A percentile compares a stretch with the other conserved stretches of the same genome.
These are phyloP conservation scores for Myxozyma neotropica DNA, from an alignment of 805 yeast species.

Conservation along the genomic window DNA sequence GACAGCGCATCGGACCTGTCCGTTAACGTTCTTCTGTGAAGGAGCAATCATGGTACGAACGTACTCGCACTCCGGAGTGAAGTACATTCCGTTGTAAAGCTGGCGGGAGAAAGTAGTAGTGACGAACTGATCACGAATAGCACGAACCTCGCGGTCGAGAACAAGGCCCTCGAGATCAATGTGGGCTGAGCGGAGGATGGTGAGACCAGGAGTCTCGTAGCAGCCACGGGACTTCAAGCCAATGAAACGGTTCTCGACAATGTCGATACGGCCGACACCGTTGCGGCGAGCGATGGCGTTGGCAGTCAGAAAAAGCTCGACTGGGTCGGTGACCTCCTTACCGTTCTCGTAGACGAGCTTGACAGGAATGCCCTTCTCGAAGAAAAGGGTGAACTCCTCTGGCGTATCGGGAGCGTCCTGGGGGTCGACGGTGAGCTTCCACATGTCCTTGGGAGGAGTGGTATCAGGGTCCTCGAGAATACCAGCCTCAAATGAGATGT, in stretches of 20 bases:
- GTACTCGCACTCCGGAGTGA: conserved; percentile 97
- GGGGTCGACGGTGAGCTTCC: conserved; percentile 98
- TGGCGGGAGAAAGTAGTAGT: conserved; percentile 88
- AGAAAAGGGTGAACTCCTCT: conserved; percentile 81
- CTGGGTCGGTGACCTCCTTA: conserved; percentile 75
- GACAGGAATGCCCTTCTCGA: conserved; percentile 83
- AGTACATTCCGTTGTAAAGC: conserved; percentile 96
- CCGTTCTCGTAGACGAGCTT: conserved; percentile 69
- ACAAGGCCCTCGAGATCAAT: conserved; percentile 97
- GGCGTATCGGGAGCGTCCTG: conserved; percentile 91
- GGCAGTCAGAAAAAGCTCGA: conserved; percentile 88
- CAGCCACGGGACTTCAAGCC: conserved; percentile 99
- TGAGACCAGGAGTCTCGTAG: conserved; percentile 98
- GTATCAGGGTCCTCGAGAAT: conserved; percentile 97
- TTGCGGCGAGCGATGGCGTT: conserved; percentile 96
- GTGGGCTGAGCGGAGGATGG: conserved; percentile 90
- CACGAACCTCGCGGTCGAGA: conserved; percentile 95
- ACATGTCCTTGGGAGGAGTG: conserved; percentile 99
- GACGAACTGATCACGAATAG: conserved; percentile 93
- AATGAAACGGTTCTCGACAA: conserved; percentile 98
- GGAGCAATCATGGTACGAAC: conserved; percentile 92
- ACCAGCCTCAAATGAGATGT: conserved; percentile 99
- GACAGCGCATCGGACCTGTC: conserved; percentile 88
- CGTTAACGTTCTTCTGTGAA: conserved; percentile 93
- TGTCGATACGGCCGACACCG: conserved; percentile 99